Evolutionary conservation across 1,284 basidiomycete species (phyloP), one percentile per base, ranked within the genome.

Genomic region (Limonomyces culmigenus): DNA sequence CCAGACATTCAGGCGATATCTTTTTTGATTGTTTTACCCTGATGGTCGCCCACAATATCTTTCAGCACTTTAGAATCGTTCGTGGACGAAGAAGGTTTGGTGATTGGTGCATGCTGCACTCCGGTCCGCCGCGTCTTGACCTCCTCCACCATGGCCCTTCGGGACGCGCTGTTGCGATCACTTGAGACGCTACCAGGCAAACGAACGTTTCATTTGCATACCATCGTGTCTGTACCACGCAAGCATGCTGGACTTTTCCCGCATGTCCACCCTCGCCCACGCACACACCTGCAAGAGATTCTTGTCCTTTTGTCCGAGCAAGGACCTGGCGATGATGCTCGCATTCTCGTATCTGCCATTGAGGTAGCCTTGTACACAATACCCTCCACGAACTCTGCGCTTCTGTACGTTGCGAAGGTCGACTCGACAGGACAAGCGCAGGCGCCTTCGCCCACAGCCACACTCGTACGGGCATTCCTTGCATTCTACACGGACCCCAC

Each of bases 371-470:
- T 96, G 20, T 96, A 89, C 62, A 72, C 74, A 32, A 50, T 85
- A 34, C 79, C 81, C 3, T 47, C 68, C 2, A 77, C 79, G 2
- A 67, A 65, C 2, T 70, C 68, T 38, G 75, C 74, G 1, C 67
- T 98, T 23, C 58, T 98, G 16, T 96, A 97, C 55, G 67, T 97
- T 33, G 85, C 86, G 35, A 98, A 98, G 56, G 75, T 96, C 38
- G 95, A 97, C 53, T 78, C 89, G 11, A 89, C 88, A 0, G 92
- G 92, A 0, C 87, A 85, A 43, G 72, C 64, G 0, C 46, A 48
- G 19, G 39, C 52, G 5, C 72, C 70, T 3, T 65, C 76, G 33
- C 71, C 83, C 1, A 87, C 86, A 0, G 56, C 68, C 1, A 53
- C 65, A 3, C 70, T 96, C 37, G 74, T 86, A 23, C 60, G 64